These are phyloP conservation scores for Epichloe gansuensis DNA, from an alignment of 2,329 filamentous ascomycete genomes.

Conservation along the genomic window DNA sequence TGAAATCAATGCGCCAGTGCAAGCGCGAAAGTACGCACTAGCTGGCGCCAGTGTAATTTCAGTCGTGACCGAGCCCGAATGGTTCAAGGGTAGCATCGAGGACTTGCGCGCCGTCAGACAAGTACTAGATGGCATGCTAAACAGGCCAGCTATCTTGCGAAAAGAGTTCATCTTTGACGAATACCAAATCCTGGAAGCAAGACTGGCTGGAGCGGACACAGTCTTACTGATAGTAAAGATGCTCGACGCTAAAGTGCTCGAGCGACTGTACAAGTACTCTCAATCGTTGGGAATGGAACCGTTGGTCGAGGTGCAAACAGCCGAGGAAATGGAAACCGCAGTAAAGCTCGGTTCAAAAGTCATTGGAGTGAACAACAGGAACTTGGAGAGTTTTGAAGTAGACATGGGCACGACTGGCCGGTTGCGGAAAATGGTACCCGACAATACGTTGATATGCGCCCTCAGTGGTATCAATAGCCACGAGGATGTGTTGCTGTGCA, in stretches of 20 bases:
- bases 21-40: constrained; percentile 82
- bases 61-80: constrained; percentile 94
- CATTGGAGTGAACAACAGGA: constrained; percentile 95
- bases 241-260: constrained; percentile 64
- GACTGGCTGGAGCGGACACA: constrained; percentile 86
- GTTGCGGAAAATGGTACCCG: constrained; percentile 73
- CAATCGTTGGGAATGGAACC: constrained; percentile 91
- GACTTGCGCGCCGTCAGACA: constrained; percentile 79
- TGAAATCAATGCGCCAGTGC: constrained; percentile 73
- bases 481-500: constrained; percentile 77
- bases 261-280: constrained; percentile 77
- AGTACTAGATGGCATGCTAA: constrained; percentile 80
- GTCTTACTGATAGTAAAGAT: constrained; percentile 97
- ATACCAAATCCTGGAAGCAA: constrained; percentile 92
- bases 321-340: constrained; percentile 82
- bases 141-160: constrained; percentile 78
- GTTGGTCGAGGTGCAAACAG: constrained; percentile 89
- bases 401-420: constrained; percentile 86
- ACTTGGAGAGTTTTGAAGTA: constrained; percentile 92
- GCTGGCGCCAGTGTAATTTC: constrained; percentile 95
- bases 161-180: constrained; percentile 98
- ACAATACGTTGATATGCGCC: constrained; percentile 79
- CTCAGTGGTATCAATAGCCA: constrained; percentile 86
- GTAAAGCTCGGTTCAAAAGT: constrained; percentile 77
- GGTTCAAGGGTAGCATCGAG: constrained; percentile 98